Percentiles rank a stretch among this genome's conserved stretches.
These are phyloP conservation scores for Fusarium virguliforme DNA, from an alignment of 2,329 filamentous ascomycete genomes.

Conservation along the genomic window DNA sequence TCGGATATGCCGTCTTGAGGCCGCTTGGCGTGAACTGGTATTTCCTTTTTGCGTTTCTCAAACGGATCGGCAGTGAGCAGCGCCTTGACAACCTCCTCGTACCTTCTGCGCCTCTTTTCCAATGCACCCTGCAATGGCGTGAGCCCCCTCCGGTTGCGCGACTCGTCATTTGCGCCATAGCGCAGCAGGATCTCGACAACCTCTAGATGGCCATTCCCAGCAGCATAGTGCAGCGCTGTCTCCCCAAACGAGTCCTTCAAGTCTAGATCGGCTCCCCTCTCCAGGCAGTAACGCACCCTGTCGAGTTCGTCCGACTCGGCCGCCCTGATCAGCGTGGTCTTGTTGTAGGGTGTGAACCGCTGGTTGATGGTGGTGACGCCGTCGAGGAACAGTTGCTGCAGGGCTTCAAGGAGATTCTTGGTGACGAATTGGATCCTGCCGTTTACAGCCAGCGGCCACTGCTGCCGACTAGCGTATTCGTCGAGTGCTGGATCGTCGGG, in stretches of 20 bases:
- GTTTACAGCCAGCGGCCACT: constrained; percentile 1
- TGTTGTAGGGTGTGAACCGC: neutral
- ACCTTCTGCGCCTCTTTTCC: neutral
- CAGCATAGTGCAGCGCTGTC: neutral
- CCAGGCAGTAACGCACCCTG: neutral
- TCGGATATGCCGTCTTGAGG: neutral
- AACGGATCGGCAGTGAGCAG: neutral
- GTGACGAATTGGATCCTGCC: constrained; percentile 2
- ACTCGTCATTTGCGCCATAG: neutral
- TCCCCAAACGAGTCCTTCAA: neutral
- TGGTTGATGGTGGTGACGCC: neutral
- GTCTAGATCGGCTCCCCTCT: neutral
- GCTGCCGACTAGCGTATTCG: neutral
- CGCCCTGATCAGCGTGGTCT: neutral
- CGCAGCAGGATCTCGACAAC: neutral
- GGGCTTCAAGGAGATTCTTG: neutral
- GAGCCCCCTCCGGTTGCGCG: neutral
- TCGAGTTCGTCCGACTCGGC: neutral
- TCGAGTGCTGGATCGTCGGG: neutral
- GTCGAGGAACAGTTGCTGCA: neutral
- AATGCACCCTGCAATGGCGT: neutral
- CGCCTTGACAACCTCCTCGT: neutral
- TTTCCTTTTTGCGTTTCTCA: neutral
- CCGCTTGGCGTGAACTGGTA: neutral
- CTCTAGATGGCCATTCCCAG: neutral